phyloP scores from a whole-genome alignment of 305 asterid genomes.

The Striga hermonthica region DNA sequence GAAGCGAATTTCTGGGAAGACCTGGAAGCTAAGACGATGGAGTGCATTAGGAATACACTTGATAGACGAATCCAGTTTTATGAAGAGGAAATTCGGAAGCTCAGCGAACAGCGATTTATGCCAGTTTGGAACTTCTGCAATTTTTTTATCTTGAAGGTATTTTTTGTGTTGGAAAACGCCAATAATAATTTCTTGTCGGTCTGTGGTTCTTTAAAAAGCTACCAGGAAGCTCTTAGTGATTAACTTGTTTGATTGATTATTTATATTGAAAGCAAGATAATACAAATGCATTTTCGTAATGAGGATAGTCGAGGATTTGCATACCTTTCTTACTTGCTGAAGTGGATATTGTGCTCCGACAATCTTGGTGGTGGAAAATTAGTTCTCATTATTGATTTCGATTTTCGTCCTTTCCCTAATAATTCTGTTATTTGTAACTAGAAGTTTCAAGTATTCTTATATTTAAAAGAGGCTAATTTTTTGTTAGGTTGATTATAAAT shows the following conservation, averaged over 20 bases:
- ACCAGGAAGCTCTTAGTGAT: not conserved
- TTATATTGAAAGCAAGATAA: constrained; percentile 13
- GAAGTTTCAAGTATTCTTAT: constrained; percentile 10
- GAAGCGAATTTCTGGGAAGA: constrained; percentile 92
- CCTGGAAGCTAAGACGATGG: constrained; percentile 80
- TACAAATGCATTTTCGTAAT: constrained; percentile 16
- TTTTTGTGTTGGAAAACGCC: constrained; percentile 18
- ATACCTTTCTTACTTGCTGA: constrained; percentile 5
- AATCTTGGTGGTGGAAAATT: constrained; percentile 2
- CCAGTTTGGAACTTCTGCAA: constrained; percentile 99
- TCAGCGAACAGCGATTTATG: constrained; percentile 92
- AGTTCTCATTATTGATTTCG: not conserved
- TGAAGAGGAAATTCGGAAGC: constrained; percentile 97
- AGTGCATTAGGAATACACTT: constrained; percentile 89
- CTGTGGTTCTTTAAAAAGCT: constrained; percentile 16
- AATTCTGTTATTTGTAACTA: constrained; percentile 12
- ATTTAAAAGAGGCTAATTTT: constrained; percentile 21
- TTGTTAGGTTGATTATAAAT: constrained; percentile 15
- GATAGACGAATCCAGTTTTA: constrained; percentile 92
- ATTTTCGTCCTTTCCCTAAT: not conserved
- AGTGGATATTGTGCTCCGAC: constrained; percentile 7
- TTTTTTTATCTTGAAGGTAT: constrained; percentile 88
- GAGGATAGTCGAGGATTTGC: constrained; percentile 12
- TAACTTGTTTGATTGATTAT: constrained; percentile 25
- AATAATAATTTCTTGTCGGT: not conserved